Conservation (phyloP, 1,284 basidiomycete genomes). For the Fomitopsis schrenkii region DNA sequence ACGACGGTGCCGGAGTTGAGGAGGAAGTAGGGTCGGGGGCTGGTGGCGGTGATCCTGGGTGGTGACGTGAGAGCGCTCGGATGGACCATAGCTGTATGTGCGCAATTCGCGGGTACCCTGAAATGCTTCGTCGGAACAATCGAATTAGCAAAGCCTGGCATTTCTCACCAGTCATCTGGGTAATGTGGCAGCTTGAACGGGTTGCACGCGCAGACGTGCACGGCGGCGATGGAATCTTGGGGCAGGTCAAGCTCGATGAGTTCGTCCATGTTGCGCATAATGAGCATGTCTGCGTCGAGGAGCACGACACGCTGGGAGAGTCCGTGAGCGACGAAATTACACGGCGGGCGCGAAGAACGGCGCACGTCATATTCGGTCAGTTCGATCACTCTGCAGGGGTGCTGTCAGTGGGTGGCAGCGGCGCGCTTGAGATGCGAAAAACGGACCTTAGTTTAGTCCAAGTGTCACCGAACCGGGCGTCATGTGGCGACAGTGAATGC, state of each 20-base stretch:
- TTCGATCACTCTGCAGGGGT: slow-evolving; percentile 60
- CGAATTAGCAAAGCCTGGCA: not conserved
- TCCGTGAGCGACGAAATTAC: slow-evolving; percentile 2
- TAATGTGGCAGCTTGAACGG: slow-evolving; percentile 82
- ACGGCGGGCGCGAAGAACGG: not conserved
- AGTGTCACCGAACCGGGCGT: slow-evolving; percentile 76
- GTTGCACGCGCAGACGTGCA: slow-evolving; percentile 92
- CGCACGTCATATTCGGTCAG: slow-evolving; percentile 72
- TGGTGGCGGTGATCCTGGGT: slow-evolving; percentile 41
- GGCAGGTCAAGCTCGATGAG: slow-evolving; percentile 72
- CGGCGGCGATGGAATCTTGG: slow-evolving; percentile 75
- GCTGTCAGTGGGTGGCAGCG: not conserved
- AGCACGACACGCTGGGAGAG: slow-evolving; percentile 68
- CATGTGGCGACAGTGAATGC: slow-evolving; percentile 47
- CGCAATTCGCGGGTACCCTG: slow-evolving; percentile 89
- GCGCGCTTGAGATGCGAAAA: not conserved
- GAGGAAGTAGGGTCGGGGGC: slow-evolving; percentile 71
- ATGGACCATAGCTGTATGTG: slow-evolving; percentile 61
- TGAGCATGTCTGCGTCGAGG: slow-evolving; percentile 90
- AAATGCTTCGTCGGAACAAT: slow-evolving; percentile 3
- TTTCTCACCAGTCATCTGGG: slow-evolving; percentile 79
- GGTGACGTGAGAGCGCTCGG: slow-evolving; percentile 46
- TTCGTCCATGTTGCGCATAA: slow-evolving; percentile 88
- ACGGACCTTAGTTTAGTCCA: slow-evolving; percentile 87
- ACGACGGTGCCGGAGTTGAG: slow-evolving; percentile 92